phyloP scores from a whole-genome alignment of 768 basidiomycete species.

The Galerina marginata region DNA sequence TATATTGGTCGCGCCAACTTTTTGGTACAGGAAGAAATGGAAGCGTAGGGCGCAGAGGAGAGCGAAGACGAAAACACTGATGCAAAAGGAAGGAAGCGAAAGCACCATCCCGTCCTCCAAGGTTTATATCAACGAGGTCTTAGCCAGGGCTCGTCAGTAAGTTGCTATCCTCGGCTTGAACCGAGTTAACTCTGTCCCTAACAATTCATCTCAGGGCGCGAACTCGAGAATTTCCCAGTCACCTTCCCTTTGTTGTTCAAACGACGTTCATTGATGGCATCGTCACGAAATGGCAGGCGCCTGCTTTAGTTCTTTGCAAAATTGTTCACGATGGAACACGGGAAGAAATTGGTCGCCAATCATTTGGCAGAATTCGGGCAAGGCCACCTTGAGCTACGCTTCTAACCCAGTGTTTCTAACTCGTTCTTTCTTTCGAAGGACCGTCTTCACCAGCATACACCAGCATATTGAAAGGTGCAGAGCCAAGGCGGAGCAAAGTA shows the following conservation, averaged over 20 bases:
- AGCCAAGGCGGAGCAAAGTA: conserved; percentile 39
- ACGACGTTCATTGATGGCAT: conserved; percentile 51
- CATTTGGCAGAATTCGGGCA: conserved; percentile 62
- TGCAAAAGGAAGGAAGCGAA: neutral
- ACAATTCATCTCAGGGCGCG: conserved; percentile 46
- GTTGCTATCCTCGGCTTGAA: no score
- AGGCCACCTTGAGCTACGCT: conserved; percentile 54
- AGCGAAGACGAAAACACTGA: conserved; percentile 1
- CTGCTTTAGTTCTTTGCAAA: conserved; percentile 52
- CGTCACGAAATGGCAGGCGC: conserved; percentile 53
- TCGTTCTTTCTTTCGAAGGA: conserved; percentile 10
- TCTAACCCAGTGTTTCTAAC: conserved; percentile 25
- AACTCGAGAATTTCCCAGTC: conserved; percentile 72
- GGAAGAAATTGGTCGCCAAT: conserved; percentile 45
- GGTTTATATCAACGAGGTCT: conserved; percentile 59
- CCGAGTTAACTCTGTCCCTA: no score
- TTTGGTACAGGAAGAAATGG: conserved; percentile 23
- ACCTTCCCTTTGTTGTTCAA: conserved; percentile 69
- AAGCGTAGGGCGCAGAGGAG: conserved; percentile 26
- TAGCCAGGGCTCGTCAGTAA: conserved; percentile 50
- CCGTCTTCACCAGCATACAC: conserved; percentile 43
- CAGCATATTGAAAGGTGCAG: conserved; percentile 54
- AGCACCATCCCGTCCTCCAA: neutral
- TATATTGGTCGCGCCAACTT: conserved; percentile 23
- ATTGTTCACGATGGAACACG: conserved; percentile 37